Percentiles rank a stretch among this genome's conserved stretches.
phyloP scores from a whole-genome alignment of 2,329 filamentous ascomycete species.

The Phialemonium atrogriseum region DNA sequence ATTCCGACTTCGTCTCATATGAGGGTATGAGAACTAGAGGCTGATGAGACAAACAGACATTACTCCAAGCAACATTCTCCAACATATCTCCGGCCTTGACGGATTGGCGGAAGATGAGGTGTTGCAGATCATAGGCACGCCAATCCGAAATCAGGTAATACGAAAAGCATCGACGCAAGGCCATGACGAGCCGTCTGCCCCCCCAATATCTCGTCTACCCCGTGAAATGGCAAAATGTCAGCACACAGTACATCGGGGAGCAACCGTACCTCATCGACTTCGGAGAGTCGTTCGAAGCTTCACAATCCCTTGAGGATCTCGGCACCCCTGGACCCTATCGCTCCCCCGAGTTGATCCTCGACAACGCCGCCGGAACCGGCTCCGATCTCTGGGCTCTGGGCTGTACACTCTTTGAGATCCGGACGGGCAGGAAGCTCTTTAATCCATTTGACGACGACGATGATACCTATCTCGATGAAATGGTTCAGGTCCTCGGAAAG shows the following conservation, averaged over 20 bases:
- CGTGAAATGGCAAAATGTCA: conserved; percentile 8
- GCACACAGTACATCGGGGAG: conserved; percentile 2
- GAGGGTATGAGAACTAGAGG: too few relatives aligned
- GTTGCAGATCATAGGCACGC: conserved; percentile 10
- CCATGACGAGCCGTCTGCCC: conserved; percentile 9
- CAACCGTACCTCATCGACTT: conserved; percentile 13
- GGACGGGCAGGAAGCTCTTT: conserved; percentile 19
- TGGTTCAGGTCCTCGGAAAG: conserved; percentile 21
- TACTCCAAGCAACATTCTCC: conserved; percentile 18
- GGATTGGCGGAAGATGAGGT: conserved; percentile 14
- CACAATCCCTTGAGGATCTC: conserved; percentile 10
- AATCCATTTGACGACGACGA: conserved; percentile 16
- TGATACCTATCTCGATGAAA: conserved; percentile 19
- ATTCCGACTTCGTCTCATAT: too few relatives aligned
- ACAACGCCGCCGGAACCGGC: conserved; percentile 10
- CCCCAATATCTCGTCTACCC: conserved; percentile 16
- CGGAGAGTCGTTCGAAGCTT: conserved; percentile 13
- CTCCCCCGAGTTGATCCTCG: conserved; percentile 18
- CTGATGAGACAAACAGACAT: conserved; percentile 14
- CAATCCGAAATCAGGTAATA: conserved; percentile 3
- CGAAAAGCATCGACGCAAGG: conserved; percentile 6
- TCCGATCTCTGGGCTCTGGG: conserved; percentile 25
- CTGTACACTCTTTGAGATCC: conserved; percentile 24
- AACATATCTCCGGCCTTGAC: conserved; percentile 13
- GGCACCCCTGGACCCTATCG: conserved; percentile 20